Conservation (phyloP, 352 stramenopile species). For the Phytophthora rubi region DNA sequence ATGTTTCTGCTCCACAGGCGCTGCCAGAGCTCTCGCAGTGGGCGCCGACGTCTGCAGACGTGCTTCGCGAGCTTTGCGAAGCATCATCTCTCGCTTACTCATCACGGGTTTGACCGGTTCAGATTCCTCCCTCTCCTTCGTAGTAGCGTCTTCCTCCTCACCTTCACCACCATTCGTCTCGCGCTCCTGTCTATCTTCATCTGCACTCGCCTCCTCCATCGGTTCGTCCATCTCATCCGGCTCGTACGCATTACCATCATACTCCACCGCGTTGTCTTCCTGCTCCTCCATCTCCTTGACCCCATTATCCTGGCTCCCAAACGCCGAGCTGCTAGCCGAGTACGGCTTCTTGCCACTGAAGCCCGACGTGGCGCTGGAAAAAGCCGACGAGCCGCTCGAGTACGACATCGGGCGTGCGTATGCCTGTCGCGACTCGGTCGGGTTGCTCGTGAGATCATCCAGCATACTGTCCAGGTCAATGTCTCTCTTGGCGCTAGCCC, state of each 20-base stretch:
- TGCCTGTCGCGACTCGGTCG: conserved; percentile 58
- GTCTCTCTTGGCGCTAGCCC: conserved; percentile 61
- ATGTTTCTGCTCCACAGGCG: conserved; percentile 37
- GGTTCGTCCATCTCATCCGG: conserved; percentile 39
- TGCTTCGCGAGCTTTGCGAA: conserved; percentile 67
- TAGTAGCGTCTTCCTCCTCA: not conserved
- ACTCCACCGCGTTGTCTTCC: conserved; percentile 36
- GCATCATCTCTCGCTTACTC: conserved; percentile 81
- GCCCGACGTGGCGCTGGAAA: conserved; percentile 21
- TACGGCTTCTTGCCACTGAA: conserved; percentile 32
- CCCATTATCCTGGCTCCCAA: conserved; percentile 12
- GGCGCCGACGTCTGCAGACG: conserved; percentile 69
- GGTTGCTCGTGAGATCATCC: conserved; percentile 85
- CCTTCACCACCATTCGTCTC: not conserved
- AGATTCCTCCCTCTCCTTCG: conserved; percentile 19
- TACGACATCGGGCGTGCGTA: conserved; percentile 73
- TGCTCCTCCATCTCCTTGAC: conserved; percentile 31
- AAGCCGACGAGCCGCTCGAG: conserved; percentile 43
- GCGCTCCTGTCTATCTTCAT: conserved; percentile 32
- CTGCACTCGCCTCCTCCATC: conserved; percentile 40
- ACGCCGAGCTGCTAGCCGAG: conserved; percentile 13
- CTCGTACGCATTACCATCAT: conserved; percentile 41
- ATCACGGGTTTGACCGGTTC: conserved; percentile 35
- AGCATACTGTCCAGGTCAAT: conserved; percentile 90
- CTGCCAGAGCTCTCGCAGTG: conserved; percentile 61